Base-by-base conservation (phyloP, 192 early-diverging fungal species). In the Coemansia sp. region DNA sequence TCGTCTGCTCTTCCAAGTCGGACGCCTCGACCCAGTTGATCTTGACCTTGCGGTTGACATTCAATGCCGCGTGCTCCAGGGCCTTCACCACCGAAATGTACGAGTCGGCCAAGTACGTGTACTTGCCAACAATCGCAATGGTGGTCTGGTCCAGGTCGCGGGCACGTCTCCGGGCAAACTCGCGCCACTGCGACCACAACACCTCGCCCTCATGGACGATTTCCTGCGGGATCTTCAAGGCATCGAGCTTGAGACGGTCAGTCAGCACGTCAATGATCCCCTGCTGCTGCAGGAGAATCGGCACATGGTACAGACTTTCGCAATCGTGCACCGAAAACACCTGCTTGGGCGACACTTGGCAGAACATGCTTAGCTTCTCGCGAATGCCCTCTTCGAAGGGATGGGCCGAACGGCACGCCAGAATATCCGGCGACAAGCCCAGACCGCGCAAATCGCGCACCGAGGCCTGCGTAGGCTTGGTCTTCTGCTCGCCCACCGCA, bases 401-500 rank as follows among this genome's bases (percentile, higher is more conserved):
- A 45, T 87, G 88, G 36, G 87, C 84, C 52, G 85, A 89, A 58
- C 97, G 88, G 80, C 97, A 99, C 20, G 95, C 97, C 74, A 98
- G 91, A 69, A 99, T 76, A 60, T 99, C 97, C 6, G 97, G 95
- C 15, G 88, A 85, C 38, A 99, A 82, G 51, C 97, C 97, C 42
- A 95, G 83, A 58, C 94, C 94, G 64, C 97, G 83, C 38, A 99
- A 81, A 63, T 97, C 93, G 58, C 94, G 84, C 37, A 99, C 90
- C 30, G 89, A 92, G n/a, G 89, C 84, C 70, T 99, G 97, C 8
- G 97, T 99, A 52, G 97, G 97, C 83, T 99, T 99, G 21, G 95
- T 97, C 84, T 99, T 99, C 71, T 97, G 97, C 71, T 99, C 97
- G 52, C 94, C 94, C 26, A 99, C 97, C 2, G 91, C 85, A 21